Evolutionary conservation across 2,329 filamentous ascomycete genomes (phyloP), one percentile per base, ranked within the genome.

Genomic region (Hymenoscyphus albidus): DNA sequence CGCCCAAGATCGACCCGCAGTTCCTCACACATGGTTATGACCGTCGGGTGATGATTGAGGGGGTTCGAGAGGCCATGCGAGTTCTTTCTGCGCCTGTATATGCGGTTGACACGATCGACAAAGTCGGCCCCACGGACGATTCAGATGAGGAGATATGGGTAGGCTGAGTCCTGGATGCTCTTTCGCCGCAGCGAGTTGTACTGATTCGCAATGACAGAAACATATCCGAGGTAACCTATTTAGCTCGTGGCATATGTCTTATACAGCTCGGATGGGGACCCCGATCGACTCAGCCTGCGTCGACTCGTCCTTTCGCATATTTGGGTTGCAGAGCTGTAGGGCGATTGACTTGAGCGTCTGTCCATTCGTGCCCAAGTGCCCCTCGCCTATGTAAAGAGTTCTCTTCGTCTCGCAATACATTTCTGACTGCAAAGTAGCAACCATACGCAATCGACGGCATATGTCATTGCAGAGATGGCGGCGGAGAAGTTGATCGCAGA

Each of bases 1-100:
- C 81, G 2, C 89, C 89, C 0, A 75, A 82, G 2, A 88, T 91
- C 68, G 78, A 79, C 58, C 88, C 87, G 76, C 84, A 86, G 74
- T 87, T 82, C 74, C 85, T 84, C 1, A 75, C 76, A 0, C 79
- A 85, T 58, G 80, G 82, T 0, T 88, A 82, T 70, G 86, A 89
- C 68, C 78, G 78, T 1, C 79, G 78, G 7, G 78, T 75, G 2
- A 80, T 81, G 12, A 80, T 84, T 60, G 82, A 84, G 68, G 76
- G 77, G 1, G 76, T 81, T 13, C 78, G 79, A n/a, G 78, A 81
- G n/a, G 73, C 73, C 0, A 71, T 80, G 4, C 72, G 75, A 1
- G 70, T 85, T 16, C 72, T 79, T 0, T 76, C 78, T 16, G 76
- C 77, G n/a, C 78, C 79, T 1, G 73, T 75, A 1, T 82, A 81